A percentile compares a stretch with the other conserved stretches of the same genome.
Evolutionary conservation across 352 stramenopile genomes (phyloP).

Genomic region (Phytophthora tentaculata): DNA sequence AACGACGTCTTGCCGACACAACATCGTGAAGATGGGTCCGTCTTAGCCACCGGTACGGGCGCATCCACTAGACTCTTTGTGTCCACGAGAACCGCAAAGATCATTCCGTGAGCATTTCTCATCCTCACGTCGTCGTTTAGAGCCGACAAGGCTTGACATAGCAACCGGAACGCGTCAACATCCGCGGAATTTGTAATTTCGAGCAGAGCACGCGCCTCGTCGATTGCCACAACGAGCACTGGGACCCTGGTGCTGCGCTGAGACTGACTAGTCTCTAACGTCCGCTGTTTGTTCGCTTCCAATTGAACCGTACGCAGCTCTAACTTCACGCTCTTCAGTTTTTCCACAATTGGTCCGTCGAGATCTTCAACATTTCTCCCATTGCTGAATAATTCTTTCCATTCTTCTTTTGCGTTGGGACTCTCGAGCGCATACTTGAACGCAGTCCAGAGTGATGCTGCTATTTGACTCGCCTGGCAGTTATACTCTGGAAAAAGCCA

Average conservation of each 20-base stretch:
- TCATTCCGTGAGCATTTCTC: background rate
- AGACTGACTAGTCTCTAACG: too few species aligned
- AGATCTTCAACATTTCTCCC: background rate
- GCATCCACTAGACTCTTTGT: too few species aligned
- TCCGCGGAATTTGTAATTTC: background rate
- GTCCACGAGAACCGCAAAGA: slow-evolving; percentile 50
- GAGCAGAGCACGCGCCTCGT: background rate
- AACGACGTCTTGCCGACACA: slow-evolving; percentile 42
- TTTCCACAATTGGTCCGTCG: background rate
- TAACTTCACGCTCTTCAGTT: background rate
- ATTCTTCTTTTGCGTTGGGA: background rate
- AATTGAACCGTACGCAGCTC: too few species aligned
- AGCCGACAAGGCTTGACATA: background rate
- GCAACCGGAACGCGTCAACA: background rate
- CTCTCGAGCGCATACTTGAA: background rate
- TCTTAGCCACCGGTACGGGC: too few species aligned
- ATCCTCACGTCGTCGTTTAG: background rate
- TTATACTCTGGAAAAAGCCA: background rate
- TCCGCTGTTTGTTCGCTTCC: background rate
- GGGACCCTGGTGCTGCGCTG: background rate
- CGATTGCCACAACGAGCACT: background rate
- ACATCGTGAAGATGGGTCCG: slow-evolving; percentile 2
- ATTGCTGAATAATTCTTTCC: background rate
- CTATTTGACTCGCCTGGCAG: background rate
- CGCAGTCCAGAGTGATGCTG: background rate